Percentiles rank a stretch among this genome's conserved stretches.
phyloP scores from a whole-genome alignment of 371 early-diverging fungal genomes.

The Lichtheimia hyalospora region DNA sequence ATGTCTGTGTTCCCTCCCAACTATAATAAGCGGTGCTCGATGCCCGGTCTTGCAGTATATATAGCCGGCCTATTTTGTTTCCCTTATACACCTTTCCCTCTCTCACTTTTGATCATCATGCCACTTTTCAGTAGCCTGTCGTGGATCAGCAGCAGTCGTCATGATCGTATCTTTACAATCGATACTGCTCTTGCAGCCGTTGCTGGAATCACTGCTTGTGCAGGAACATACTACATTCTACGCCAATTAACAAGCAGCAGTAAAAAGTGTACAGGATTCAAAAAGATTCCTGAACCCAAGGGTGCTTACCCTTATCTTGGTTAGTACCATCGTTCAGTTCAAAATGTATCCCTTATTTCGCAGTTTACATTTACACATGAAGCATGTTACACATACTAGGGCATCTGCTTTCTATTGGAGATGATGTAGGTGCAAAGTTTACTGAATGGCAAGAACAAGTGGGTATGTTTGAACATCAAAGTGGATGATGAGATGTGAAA shows the following conservation, averaged over 20 bases:
- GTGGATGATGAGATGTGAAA: not conserved
- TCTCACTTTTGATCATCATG: not conserved
- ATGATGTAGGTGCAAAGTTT: not conserved
- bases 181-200: not conserved
- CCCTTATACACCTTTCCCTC: not conserved
- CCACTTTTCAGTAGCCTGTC: not conserved
- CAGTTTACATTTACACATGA: not conserved
- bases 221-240: not conserved
- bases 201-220: not conserved
- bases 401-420: slow-evolving; percentile 12
- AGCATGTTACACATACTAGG: not conserved
- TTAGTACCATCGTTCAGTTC: not conserved
- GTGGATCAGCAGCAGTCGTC: not conserved
- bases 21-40: no score
- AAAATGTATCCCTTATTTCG: not conserved
- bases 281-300: slow-evolving; percentile 5
- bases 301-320: slow-evolving; percentile 7
- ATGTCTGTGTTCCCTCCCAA: no score
- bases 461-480: slow-evolving; percentile 2
- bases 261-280: not conserved
- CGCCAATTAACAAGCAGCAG: not conserved
- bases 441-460: slow-evolving; percentile 12
- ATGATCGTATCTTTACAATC: not conserved
- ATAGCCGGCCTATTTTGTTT: not conserved
- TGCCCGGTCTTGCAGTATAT: not conserved